Evolutionary conservation across 2,329 filamentous ascomycete genomes (phyloP), one percentile per base, ranked within the genome.

Genomic region (Huntiella omanensis): DNA sequence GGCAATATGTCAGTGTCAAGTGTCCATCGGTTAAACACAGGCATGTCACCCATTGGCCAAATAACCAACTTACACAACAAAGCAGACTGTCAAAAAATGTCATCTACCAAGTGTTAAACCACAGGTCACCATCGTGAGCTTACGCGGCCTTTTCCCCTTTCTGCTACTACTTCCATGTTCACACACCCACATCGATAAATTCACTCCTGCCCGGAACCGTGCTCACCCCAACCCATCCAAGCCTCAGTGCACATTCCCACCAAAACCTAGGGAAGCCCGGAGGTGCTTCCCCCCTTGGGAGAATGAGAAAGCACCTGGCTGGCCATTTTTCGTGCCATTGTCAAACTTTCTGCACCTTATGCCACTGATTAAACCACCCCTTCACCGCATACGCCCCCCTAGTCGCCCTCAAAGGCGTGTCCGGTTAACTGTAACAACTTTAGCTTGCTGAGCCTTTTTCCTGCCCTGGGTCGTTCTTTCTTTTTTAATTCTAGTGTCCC

Each of bases 91-190:
- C 2, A 10, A 11, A 11, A 43, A 32, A 43, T 16, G 12, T 19
- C 11, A 10, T 43, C 11, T 2, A 40, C 38, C 32, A 4, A 33
- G 22, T 28, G 22, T 28, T 1, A 28, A 28, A 28, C 8, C 40
- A 43, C 22, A 43, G 34, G 15, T 16, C n/a, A 16, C 28, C 13
- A n/a, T 11, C 38, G 16, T 16, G 12, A 44, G 47, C 47, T 49
- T 45, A 49, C 47, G 47, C 47, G 47, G 47, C 47, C 47, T 49
- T 45, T 49, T 45, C 42, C 40, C 47, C 42, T 45, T 45, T 40
- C 36, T 19, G 33, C 16, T 15, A 22, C 22, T 28, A 28, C 22
- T 28, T 28, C 22, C 22, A 28, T 28, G 6, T 28, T 28, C 8
- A 28, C 22, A 28, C 22, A 2, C 22, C 22, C 22, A 28, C 22